These are phyloP conservation scores for Lyophyllum decastes DNA, from an alignment of 768 basidiomycete genomes.

Conservation along the genomic window DNA sequence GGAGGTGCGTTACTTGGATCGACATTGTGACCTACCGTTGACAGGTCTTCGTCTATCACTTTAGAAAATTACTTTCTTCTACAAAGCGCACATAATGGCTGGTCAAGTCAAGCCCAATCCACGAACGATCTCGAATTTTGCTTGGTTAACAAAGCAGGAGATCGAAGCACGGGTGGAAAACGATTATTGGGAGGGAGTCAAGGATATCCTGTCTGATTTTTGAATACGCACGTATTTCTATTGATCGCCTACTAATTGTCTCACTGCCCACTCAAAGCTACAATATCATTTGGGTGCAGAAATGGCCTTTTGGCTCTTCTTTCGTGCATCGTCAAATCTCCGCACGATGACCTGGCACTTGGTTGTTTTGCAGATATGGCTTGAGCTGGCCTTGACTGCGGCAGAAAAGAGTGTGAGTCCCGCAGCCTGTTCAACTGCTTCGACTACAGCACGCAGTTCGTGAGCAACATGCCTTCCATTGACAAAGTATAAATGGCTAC, in stretches of 20 bases:
- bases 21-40: background rate
- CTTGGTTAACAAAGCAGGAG: constrained; percentile 95
- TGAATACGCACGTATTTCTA: constrained; percentile 24
- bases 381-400: constrained; percentile 69
- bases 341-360: constrained; percentile 89
- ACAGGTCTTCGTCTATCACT: background rate
- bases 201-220: constrained; percentile 79
- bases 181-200: constrained; percentile 76
- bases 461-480: background rate
- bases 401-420: constrained; percentile 89
- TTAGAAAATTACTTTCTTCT: constrained; percentile 83
- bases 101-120: constrained; percentile 73
- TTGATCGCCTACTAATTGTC: constrained; percentile 9
- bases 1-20: constrained; percentile 35
- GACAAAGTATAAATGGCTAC: constrained; percentile 40
- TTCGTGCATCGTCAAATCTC: constrained; percentile 89
- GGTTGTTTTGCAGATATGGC: constrained; percentile 86
- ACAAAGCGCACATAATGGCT: constrained; percentile 90
- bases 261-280: background rate
- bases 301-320: constrained; percentile 58
- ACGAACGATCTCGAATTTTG: constrained; percentile 70
- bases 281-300: constrained; percentile 44
- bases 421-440: constrained; percentile 87
- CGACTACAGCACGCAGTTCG: constrained; percentile 53
- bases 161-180: constrained; percentile 67